Base-by-base conservation (phyloP, 441 rosid genomes). In the Sinapis alba region DNA sequence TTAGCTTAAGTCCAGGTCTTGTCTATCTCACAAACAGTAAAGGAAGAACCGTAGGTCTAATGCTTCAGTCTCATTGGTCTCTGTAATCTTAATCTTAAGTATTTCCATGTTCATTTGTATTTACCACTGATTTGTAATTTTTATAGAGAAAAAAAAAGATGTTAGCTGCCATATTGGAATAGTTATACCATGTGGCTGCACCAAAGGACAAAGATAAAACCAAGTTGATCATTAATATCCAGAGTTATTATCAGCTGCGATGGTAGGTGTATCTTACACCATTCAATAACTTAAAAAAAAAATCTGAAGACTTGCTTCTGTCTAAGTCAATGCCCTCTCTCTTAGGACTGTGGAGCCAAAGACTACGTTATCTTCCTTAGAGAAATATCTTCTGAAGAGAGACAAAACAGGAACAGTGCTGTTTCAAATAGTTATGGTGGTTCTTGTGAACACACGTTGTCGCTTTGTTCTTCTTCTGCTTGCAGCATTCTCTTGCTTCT, bases 41-140 rank as follows among this genome's bases (percentile, higher is more conserved):
- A 71, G 78, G 87, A 57, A 83, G 81, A 81, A 75, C 84, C 47
- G 65, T 88, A 51, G 93, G 87, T 24, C 76, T 87, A 21, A 76
- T 88, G 89, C 86, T 95, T 75, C 91, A 90, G 56, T 95, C 95
- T 11, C 84, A 86, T 74, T 95, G 99, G 92, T 87, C 90, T 71
- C 77, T 91, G 43, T 94, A 81, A 92, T 64, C 68, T 47, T 15
- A 65, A 59, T 24, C 57, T 23, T 34, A 3, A 7, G 11, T 26
- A 8, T 5, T 6, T 8, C n/a, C 62, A 13, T 41, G 68, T n/a
- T 53, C 13, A 20, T 69, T 54, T 54, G 51, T 62, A 13, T 34
- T 3, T 34, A 75, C 24, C 45, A 51, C 27, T 68, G 11, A 68
- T 34, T 34, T 62, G 19, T 9, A 67, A 3, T 21, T 23, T 16